Evolutionary conservation across 345 rosid species (phyloP).

Genomic region (Citrus mangshanensis): DNA sequence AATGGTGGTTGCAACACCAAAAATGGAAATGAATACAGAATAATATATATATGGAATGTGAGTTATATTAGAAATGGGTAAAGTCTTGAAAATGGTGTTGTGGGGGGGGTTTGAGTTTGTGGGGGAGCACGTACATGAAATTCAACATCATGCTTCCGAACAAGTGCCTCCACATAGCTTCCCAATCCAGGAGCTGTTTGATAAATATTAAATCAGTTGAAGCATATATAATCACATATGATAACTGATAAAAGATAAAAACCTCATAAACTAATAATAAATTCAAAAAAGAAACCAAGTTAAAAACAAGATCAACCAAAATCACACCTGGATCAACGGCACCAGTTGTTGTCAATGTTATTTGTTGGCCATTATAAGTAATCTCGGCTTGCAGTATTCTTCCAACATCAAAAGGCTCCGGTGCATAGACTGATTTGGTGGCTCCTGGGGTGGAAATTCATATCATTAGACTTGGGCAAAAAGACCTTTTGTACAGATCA

Average conservation of each 20-base stretch:
- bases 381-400: constrained; percentile 70
- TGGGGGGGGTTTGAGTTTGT: too few species aligned
- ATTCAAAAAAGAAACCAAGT: neutral
- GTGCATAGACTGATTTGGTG: constrained; percentile 85
- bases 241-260: neutral
- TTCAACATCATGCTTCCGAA: constrained; percentile 82
- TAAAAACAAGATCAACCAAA: constrained; percentile 15
- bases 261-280: neutral
- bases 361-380: constrained; percentile 40
- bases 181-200: constrained; percentile 93
- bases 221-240: neutral
- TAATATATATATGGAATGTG: neutral
- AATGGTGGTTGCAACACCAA: neutral
- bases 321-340: constrained; percentile 79
- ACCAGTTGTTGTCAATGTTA: constrained; percentile 61
- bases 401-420: constrained; percentile 91
- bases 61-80: neutral
- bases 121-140: constrained; percentile 57
- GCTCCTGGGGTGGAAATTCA: constrained; percentile 61
- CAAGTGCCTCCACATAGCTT: constrained; percentile 91
- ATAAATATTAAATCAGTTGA: constrained; percentile 17
- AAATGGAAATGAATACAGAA: neutral
- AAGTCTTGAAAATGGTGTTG: neutral
- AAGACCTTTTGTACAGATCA: neutral
- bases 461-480: neutral